phyloP scores from a whole-genome alignment of 345 rosid species.

The Dimocarpus longan region DNA sequence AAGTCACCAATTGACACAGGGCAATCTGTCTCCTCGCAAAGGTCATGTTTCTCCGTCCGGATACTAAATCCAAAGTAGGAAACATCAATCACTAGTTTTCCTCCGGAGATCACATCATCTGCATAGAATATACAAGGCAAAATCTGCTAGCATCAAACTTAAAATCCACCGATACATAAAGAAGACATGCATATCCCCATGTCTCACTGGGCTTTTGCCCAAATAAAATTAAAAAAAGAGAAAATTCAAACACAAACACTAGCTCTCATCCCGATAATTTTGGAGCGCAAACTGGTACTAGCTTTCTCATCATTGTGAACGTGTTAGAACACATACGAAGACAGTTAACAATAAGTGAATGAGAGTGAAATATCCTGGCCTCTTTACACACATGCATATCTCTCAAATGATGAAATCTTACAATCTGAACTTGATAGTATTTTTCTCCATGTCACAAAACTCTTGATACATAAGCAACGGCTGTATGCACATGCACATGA shows the following conservation, averaged over 20 bases:
- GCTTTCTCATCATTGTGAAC: not conserved
- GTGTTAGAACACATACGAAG: not conserved
- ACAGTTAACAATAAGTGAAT: not conserved
- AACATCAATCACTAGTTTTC: slow-evolving; percentile 79
- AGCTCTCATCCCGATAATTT: not conserved
- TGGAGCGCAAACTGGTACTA: not conserved
- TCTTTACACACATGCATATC: not conserved
- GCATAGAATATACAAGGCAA: slow-evolving; percentile 10
- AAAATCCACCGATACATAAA: not conserved
- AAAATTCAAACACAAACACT: not conserved
- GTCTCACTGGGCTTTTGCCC: not conserved
- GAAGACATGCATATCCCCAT: not conserved
- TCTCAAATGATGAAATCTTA: not conserved
- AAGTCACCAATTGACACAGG: slow-evolving; percentile 84
- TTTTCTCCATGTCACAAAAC: not conserved
- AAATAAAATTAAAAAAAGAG: not conserved
- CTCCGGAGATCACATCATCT: slow-evolving; percentile 60
- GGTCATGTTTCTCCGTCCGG: slow-evolving; percentile 79
- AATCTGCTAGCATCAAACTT: not conserved
- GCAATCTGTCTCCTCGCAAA: slow-evolving; percentile 78
- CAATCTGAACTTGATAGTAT: not conserved
- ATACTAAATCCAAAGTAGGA: slow-evolving; percentile 86
- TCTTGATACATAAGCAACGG: not conserved
- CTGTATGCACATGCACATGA: not conserved
- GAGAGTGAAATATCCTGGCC: not conserved